phyloP scores from a whole-genome alignment of 1,139 yeast species.

The Debaryomyces nepalensis region DNA sequence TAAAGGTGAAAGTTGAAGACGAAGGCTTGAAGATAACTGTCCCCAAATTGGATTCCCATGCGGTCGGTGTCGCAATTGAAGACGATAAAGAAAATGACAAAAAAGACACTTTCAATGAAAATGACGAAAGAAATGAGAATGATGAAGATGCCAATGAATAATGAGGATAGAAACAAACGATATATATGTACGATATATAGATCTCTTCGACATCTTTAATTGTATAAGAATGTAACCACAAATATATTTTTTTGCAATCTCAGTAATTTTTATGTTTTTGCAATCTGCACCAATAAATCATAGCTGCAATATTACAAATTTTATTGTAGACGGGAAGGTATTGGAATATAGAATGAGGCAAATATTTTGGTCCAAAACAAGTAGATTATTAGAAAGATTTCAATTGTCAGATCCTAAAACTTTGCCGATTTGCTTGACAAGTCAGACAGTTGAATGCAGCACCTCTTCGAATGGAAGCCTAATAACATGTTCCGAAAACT shows the following conservation, averaged over 20 bases:
- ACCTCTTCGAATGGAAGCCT: conserved; percentile 7
- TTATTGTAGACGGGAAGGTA: too few species aligned
- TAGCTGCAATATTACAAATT: too few species aligned
- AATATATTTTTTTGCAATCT: neutral
- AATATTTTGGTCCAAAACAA: neutral
- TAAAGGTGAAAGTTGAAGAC: conserved; percentile 26
- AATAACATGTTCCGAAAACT: conserved; percentile 6
- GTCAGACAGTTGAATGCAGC: neutral
- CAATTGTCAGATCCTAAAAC: neutral
- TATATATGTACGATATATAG: neutral
- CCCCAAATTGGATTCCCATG: conserved; percentile 30
- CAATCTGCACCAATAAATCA: neutral
- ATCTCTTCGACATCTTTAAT: neutral
- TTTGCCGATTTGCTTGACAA: neutral
- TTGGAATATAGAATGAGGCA: neutral
- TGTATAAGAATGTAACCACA: conserved; percentile 1
- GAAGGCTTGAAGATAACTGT: conserved; percentile 27
- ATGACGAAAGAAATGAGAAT: neutral
- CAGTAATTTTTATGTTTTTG: neutral
- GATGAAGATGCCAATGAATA: neutral
- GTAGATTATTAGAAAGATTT: neutral
- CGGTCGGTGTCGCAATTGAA: conserved; percentile 20
- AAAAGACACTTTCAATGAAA: neutral
- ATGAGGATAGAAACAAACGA: neutral
- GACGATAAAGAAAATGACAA: neutral